phyloP scores from a whole-genome alignment of 2,329 filamentous ascomycete species.

The Clonostachys rhizophaga region DNA sequence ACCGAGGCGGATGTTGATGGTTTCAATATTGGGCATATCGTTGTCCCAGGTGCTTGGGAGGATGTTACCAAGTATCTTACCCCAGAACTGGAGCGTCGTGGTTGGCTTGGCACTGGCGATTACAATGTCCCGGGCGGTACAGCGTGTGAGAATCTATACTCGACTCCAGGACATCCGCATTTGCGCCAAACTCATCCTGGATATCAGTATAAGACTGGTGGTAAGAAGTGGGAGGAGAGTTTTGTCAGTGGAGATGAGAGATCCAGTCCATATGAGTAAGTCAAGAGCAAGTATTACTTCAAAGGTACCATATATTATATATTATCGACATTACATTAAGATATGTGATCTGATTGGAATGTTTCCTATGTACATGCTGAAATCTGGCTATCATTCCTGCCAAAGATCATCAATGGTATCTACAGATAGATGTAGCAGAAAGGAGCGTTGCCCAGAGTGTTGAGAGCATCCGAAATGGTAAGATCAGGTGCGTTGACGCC shows the following conservation, averaged over 20 bases:
- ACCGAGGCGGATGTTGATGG: slow-evolving; percentile 59
- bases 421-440: slow-evolving; percentile 7
- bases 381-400: too few relatives aligned
- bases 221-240: too few relatives aligned
- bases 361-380: too few relatives aligned
- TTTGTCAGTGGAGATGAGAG: too few relatives aligned
- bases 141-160: slow-evolving; percentile 53
- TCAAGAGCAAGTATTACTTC: too few relatives aligned
- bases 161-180: neutral
- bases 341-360: too few relatives aligned
- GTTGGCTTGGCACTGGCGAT: slow-evolving; percentile 15
- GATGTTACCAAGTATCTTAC: slow-evolving; percentile 13
- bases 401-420: neutral
- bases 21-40: slow-evolving; percentile 21
- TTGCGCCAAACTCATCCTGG: neutral
- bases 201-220: neutral
- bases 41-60: slow-evolving; percentile 7
- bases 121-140: slow-evolving; percentile 31
- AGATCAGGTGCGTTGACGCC: slow-evolving; percentile 1
- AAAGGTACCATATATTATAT: too few relatives aligned
- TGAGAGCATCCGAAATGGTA: slow-evolving; percentile 2
- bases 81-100: slow-evolving; percentile 11
- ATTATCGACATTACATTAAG: too few relatives aligned
- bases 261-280: too few relatives aligned
- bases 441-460: slow-evolving; percentile 5